phyloP scores from a whole-genome alignment of 164 flowering plant genomes.

The Tetracentron sinense region DNA sequence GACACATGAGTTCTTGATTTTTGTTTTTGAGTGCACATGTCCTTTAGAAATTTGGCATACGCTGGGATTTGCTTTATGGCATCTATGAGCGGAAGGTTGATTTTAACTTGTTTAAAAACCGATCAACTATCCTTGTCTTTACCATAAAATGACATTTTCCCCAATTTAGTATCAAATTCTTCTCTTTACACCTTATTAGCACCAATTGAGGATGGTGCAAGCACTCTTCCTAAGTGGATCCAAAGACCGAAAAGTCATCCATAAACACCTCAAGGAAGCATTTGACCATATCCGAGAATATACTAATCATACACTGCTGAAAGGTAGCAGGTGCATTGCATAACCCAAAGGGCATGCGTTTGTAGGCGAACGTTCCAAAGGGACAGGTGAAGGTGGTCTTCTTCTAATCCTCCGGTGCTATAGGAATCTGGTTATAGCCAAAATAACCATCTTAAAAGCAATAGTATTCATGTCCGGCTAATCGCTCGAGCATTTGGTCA shows the following conservation, averaged over 20 bases:
- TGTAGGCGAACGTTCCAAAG: not conserved
- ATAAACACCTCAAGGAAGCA: not conserved
- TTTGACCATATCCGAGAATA: not conserved
- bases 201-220: not conserved
- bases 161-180: not conserved
- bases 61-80: too few species aligned
- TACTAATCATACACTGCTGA: not conserved
- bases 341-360: not conserved
- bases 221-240: not conserved
- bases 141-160: not conserved
- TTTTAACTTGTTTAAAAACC: too few species aligned
- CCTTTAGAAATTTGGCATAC: too few species aligned
- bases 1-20: too few species aligned
- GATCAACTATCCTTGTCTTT: not conserved
- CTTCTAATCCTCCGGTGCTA: slow-evolving; percentile 2
- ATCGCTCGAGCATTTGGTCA: too few species aligned
- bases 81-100: too few species aligned
- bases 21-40: too few species aligned
- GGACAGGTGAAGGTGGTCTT: slow-evolving; percentile 5
- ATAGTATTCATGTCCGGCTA: not conserved
- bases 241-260: slow-evolving; percentile 1
- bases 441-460: slow-evolving; percentile 5
- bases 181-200: not conserved
- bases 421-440: not conserved
- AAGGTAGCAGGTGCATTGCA: not conserved